Base-by-base conservation (phyloP, 2,329 filamentous ascomycete genomes). In the Botrytis pseudocinerea region DNA sequence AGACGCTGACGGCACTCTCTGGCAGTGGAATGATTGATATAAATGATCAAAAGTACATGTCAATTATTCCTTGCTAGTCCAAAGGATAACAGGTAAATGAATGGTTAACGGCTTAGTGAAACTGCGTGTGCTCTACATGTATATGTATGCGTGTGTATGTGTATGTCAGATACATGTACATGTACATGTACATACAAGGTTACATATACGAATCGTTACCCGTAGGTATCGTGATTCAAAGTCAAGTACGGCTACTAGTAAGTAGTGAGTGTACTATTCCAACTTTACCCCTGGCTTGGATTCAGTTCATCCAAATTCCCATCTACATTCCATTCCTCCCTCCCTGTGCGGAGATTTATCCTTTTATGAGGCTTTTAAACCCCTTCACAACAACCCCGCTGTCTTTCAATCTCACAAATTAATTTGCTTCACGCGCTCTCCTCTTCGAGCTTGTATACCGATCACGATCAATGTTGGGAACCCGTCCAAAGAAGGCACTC, bases 1-100 rank as follows among this genome's bases (percentile, higher is more conserved):
- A 70, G 60, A 63, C n/a, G 69, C 59, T 71, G 69, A 35, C 25
- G 69, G 69, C 59, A 64, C 59, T 51, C 63, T 64, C 69, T 71
- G 69, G 59, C 60, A 54, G 59, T 64, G 69, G 32, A 35, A 18
- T 35, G 42, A 48, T 32, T 35, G 42, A 48, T 32, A 46, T 12
- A 63, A 18, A 35, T 16, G 28, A 51, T 65, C 32, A 48, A 61
- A 16, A 51, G 61, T 65, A 25, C 18, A 48, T 48, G 16, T 57
- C n/a, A 20, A 69, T 57, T 25, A 28, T 69, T 35, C 63, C 63
- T 48, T 48, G 44, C 44, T 65, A 25, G 28, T 48, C 46, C 35
- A 32, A n/a, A 14, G 20, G 28, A 9, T 10, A n/a, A 7, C 32
- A 32, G 10, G 10, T 22, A 7, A 42, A 20, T 28, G 61, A 63